Base-by-base conservation (phyloP, 1,284 basidiomycete genomes). In the Cutaneotrichosporon sp. region DNA sequence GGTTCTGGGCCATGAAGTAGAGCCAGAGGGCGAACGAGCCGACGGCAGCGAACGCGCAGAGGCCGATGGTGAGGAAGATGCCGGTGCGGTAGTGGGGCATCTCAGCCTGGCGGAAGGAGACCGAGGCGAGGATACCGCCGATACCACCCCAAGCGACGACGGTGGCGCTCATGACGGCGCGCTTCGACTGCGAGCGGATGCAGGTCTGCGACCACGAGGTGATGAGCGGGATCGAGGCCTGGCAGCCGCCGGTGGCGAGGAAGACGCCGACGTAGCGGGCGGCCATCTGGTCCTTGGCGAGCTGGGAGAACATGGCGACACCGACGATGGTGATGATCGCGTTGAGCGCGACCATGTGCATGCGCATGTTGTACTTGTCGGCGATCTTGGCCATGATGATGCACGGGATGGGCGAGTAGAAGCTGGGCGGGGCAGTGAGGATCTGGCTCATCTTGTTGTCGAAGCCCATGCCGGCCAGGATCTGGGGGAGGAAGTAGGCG, bases 41-140 rank as follows among this genome's bases (percentile, higher is more conserved):
- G 24, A 56, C 14, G 59, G 74, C 60, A 59, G 69, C 69, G 20
- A 58, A 60, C 18, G 66, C 22, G 62, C 53, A 72, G 54, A 70
- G 67, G 4, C 64, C 73, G 43, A 77, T 66, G 36, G 71, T 70
- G 14, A 63, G 57, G 55, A 55, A 69, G 45, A 67, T 59, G 8
- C 67, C 69, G 20, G 67, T 74, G 25, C 52, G 46, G 59, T 60
- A 64, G 50, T 43, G 43, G 69, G 14, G 46, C 55, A 55, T 69
- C 73, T 73, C 63, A 53, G 60, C 71, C 79, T 61, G 46, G 36
- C 51, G 54, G 59, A 60, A 64, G 18, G 68, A 68, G 38, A 72
- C 64, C 14, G 72, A 73, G 18, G 79, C 77, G 58, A 81, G 67
- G 68, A 82, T 81, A 58, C 81, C 82, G 27, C 82, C 82, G 34